Evolutionary conservation across 2,329 filamentous ascomycete species (phyloP), one percentile per base, ranked within the genome.

Genomic region (Thermomyces lanuginosus): DNA sequence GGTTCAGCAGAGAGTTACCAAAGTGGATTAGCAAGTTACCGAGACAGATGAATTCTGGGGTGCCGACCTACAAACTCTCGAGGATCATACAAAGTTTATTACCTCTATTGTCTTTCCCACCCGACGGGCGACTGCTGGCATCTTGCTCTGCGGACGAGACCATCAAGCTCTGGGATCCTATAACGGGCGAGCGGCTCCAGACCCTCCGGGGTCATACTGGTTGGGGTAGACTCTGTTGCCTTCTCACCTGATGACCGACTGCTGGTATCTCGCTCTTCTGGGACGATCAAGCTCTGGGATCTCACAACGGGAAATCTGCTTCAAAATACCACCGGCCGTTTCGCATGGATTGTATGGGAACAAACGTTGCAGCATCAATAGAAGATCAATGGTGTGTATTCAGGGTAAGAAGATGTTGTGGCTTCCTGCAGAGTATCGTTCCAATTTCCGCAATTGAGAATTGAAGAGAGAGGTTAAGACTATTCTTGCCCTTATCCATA

Each of bases 51-150:
- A 32, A 11, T 10, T 3, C 4, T 44, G 42, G 44, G 33, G 34
- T 23, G 16, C 31, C 13, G 23, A 38, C 16, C 28, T 42, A 19
- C 39, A 42, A 32, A 45, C 34, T 24, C 35, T 43, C 11, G 34
- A 46, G 27, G 36, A 35, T 12, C 36, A 43, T 30, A 18, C 16
- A 5, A 6, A 16, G 8, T 23, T 1, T 3, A 35, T 46, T 30
- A 26, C 13, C 1, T 28, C 26, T 0, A 28, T 42, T 9, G 31
- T 27, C 13, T 43, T 43, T n/a, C 32, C 43, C 41, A 2, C 34
- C 32, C 19, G 31, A 45, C 22, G 32, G 34, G 8, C 21, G 19
- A n/a, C 16, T 26, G 6, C 15, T 45, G 13, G 41, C 35, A 10
- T 39, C 39, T n/a, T 30, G 13, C 21, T 39, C 36, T 12, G 8